These are phyloP conservation scores for Echites panduratus DNA, from an alignment of 257 asterid genomes.

Conservation along the genomic window DNA sequence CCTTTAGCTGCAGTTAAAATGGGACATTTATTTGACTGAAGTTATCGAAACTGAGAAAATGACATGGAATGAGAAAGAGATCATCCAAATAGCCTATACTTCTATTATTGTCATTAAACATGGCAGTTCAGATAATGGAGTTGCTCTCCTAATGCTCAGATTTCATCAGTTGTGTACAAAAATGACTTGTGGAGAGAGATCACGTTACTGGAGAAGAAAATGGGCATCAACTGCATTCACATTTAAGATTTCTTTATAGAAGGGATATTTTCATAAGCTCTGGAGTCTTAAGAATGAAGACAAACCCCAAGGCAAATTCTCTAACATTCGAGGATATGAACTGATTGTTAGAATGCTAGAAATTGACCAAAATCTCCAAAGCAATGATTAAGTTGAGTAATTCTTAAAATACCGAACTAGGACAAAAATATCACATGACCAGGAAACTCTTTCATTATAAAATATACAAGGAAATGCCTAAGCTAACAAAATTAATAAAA, in stretches of 20 bases:
- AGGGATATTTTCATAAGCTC: background rate
- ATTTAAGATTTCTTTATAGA: background rate
- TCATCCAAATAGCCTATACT: background rate
- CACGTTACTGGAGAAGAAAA: background rate
- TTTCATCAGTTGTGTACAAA: background rate
- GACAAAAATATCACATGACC: background rate
- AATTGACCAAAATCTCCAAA: background rate
- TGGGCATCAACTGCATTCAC: background rate
- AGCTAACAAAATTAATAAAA: background rate
- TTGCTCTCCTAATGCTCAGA: background rate
- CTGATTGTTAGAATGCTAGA: background rate
- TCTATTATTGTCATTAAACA: background rate
- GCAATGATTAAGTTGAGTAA: background rate
- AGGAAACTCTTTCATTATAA: background rate
- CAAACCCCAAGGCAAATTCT: background rate
- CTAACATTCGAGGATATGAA: background rate
- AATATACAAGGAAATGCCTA: background rate
- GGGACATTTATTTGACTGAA: background rate
- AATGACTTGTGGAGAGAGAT: background rate
- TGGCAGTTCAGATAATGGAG: background rate
- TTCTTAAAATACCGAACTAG: background rate
- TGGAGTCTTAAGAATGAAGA: background rate
- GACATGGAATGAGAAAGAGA: background rate
- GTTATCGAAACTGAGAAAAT: background rate
- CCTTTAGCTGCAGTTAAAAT: constrained; percentile 43